Evolutionary conservation across 1,139 yeast species (phyloP).

Genomic region (Candida frijolesensis): DNA sequence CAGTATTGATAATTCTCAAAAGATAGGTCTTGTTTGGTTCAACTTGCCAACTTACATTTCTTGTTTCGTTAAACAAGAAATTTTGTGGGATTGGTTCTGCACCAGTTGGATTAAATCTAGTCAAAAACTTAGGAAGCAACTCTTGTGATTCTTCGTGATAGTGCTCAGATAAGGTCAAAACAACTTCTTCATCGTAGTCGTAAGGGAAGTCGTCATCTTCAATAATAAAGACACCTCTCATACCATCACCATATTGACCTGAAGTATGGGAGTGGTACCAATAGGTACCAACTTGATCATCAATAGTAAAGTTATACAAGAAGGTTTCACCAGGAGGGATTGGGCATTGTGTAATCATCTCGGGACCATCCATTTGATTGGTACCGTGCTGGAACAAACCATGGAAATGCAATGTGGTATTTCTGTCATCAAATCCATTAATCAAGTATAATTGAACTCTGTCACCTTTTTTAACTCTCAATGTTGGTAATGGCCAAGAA

Average conservation of each 20-base stretch:
- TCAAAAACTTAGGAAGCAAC: slow-evolving; percentile 51
- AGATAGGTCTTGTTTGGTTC: slow-evolving; percentile 66
- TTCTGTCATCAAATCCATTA: slow-evolving; percentile 54
- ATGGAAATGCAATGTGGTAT: slow-evolving; percentile 75
- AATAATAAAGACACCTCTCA: slow-evolving; percentile 68
- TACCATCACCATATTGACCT: slow-evolving; percentile 77
- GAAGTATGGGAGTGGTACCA: slow-evolving; percentile 88
- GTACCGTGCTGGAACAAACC: slow-evolving; percentile 68
- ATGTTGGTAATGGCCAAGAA: slow-evolving; percentile 73
- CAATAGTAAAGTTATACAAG: slow-evolving; percentile 65
- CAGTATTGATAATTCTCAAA: slow-evolving; percentile 63
- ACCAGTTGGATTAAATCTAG: slow-evolving; percentile 75
- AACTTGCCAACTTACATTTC: slow-evolving; percentile 57
- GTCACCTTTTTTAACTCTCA: slow-evolving; percentile 66
- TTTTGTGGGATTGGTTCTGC: slow-evolving; percentile 81
- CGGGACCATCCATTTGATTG: slow-evolving; percentile 77
- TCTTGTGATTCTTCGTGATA: slow-evolving; percentile 55
- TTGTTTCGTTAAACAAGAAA: slow-evolving; percentile 63
- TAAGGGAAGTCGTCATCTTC: slow-evolving; percentile 64
- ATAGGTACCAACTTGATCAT: slow-evolving; percentile 69
- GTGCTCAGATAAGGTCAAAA: slow-evolving; percentile 60
- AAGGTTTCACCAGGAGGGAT: slow-evolving; percentile 66
- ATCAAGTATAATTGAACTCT: slow-evolving; percentile 58
- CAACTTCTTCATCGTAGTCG: slow-evolving; percentile 63
- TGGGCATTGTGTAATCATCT: slow-evolving; percentile 77